phyloP scores from a whole-genome alignment of 2,329 filamentous ascomycete species.

The Colletotrichum australisinense region DNA sequence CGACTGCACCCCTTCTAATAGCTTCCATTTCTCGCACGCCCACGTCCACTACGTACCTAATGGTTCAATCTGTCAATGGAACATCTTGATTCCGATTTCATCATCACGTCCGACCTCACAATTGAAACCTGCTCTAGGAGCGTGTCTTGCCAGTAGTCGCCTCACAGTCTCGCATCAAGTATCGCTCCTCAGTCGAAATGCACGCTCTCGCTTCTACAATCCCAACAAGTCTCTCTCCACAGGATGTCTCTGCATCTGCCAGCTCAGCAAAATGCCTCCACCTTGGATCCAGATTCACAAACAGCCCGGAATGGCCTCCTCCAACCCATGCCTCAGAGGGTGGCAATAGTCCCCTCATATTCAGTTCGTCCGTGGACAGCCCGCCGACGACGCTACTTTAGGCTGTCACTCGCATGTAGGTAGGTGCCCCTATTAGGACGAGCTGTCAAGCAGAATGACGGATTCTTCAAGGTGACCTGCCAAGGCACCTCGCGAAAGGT shows the following conservation, averaged over 20 bases:
- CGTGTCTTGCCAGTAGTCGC: neutral
- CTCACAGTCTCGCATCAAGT: neutral
- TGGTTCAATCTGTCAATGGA: neutral
- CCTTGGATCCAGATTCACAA: neutral
- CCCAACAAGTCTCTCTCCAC: neutral
- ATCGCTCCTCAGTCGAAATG: neutral
- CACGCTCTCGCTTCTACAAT: neutral
- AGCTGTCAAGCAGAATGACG: neutral
- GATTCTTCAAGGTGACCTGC: neutral
- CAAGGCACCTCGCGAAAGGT: neutral
- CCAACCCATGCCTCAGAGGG: neutral
- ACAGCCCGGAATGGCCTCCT: neutral
- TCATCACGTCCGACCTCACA: neutral
- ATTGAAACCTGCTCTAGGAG: neutral
- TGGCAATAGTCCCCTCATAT: neutral
- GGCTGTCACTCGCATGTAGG: conserved; percentile 15
- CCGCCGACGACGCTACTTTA: neutral
- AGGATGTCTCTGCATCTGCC: conserved; percentile 10
- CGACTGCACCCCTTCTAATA: conserved; percentile 9
- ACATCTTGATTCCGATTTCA: neutral
- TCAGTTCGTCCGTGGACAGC: neutral
- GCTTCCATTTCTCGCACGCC: neutral
- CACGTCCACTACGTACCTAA: neutral
- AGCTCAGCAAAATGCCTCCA: conserved; percentile 8
- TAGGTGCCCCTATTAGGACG: neutral